These are phyloP conservation scores for Alternaria atra DNA, from an alignment of 2,329 filamentous ascomycete genomes.

Conservation along the genomic window DNA sequence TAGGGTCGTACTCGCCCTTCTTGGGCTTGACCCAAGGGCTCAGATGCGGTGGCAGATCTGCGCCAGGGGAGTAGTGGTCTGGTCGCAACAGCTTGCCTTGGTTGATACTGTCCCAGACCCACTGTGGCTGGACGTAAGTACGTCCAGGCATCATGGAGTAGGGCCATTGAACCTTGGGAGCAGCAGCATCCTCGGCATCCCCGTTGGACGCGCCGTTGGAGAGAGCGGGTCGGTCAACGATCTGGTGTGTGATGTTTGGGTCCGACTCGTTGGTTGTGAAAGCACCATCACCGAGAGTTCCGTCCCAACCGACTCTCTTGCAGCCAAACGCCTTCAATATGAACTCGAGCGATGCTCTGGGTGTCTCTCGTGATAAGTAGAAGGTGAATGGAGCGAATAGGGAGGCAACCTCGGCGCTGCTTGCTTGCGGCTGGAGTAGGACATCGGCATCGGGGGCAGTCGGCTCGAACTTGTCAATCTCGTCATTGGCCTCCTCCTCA, in stretches of 20 bases:
- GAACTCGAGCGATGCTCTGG: conserved; percentile 89
- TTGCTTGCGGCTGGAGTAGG: conserved; percentile 77
- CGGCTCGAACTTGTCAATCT: conserved; percentile 91
- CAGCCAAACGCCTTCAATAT: conserved; percentile 93
- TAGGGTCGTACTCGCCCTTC: conserved; percentile 91
- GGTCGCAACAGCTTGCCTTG: conserved; percentile 86
- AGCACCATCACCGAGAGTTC: conserved; percentile 86
- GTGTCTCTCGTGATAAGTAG: conserved; percentile 93
- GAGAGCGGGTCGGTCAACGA: conserved; percentile 87
- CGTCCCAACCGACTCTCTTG: conserved; percentile 95
- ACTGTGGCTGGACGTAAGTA: conserved; percentile 94
- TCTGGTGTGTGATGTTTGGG: conserved; percentile 90
- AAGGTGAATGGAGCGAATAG: conserved; percentile 90
- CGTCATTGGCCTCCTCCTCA: conserved; percentile 49
- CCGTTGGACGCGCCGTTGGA: conserved; percentile 53
- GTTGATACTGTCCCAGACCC: conserved; percentile 98
- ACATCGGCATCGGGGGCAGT: conserved; percentile 84
- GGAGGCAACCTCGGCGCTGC: conserved; percentile 72
- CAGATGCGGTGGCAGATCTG: conserved; percentile 89
- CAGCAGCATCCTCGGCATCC: conserved; percentile 54
- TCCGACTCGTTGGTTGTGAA: conserved; percentile 91
- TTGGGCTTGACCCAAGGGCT: conserved; percentile 93
- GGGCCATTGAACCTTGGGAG: conserved; percentile 56
- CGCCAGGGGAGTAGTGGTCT: conserved; percentile 88
- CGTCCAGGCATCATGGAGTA: conserved; percentile 87